A percentile compares a stretch with the other conserved stretches of the same genome.
Evolutionary conservation across 345 rosid genomes (phyloP).

Genomic region (Geranium rotundifolium): DNA sequence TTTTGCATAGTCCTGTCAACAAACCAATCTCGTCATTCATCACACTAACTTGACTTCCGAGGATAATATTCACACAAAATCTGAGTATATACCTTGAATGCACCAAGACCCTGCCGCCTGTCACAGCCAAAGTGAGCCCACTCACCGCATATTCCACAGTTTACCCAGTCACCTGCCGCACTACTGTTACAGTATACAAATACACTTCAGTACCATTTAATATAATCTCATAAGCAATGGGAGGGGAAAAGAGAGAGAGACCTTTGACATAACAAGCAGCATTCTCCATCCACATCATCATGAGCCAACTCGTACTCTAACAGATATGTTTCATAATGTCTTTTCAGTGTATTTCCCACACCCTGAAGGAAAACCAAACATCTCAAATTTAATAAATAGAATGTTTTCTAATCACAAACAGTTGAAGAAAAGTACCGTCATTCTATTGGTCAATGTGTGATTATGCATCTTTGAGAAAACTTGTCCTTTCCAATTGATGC

Average conservation of each 20-base stretch:
- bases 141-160: conserved; percentile 95
- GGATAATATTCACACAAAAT: neutral
- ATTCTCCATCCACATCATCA: conserved; percentile 97
- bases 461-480: conserved; percentile 99
- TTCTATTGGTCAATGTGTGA: conserved; percentile 91
- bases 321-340: conserved; percentile 94
- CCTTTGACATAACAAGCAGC: conserved; percentile 97
- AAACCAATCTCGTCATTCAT: neutral
- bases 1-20: conserved; percentile 77
- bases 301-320: conserved; percentile 94
- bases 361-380: conserved; percentile 37
- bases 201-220: too few relatives aligned
- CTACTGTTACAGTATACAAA: conserved; percentile 54
- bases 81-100: conserved; percentile 98
- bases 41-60: neutral
- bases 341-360: conserved; percentile 87
- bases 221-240: too few relatives aligned
- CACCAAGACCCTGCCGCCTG: conserved; percentile 93
- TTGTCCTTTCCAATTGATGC: conserved; percentile 99
- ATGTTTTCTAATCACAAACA: neutral
- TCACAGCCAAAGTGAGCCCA: conserved; percentile 99
- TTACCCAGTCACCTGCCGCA: conserved; percentile 99
- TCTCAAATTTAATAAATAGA: neutral
- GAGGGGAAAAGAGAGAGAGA: conserved; percentile 13
- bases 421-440: conserved; percentile 50